Base-by-base conservation (phyloP, 345 rosid species). In the Linum trigynum region DNA sequence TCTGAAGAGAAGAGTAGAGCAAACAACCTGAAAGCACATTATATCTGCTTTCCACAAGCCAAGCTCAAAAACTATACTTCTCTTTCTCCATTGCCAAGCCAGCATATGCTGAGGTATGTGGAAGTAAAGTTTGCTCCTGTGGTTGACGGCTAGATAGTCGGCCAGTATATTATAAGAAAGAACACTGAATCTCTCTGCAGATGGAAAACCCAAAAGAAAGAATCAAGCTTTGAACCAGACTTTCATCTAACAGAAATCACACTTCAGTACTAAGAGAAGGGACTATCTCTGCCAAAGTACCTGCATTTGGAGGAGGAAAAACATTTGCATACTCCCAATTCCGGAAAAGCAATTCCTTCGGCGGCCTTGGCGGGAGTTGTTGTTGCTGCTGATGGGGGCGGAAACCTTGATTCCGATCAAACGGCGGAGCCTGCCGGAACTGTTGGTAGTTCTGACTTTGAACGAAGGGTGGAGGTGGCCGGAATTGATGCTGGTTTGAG, bases 21-120 rank as follows among this genome's bases (percentile, higher is more conserved):
- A 59, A 63, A 62, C 59, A 68, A 92, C 97, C 94, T 92, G 98
- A 63, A 92, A 81, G 82, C 98, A 92, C 94, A 92, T 78, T 69
- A 92, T 86, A 76, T 92, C 98, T 12, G 98, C 85, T 36, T 91
- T 86, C 98, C 98, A 90, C 9, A 90, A 71, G 55, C 87, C 83
- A 67, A 92, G 91, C 86, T 94, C 97, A 67, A 88, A 86, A 55
- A 88, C 74, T 61, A 94, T 65, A 65, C 68, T 84, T 58, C 75
- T 85, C 80, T 83, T 90, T 67, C 97, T 86, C 85, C 90, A 83
- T 66, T 83, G 80, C 96, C 99, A 94, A 36, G 82, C 84, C 77
- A 94, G 53, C 79, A 94, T 75, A 66, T 85, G 65, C 62, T 71
- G 78, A 39, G 96, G 99, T 67, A 94, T 85, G 71, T 90, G 99